Conservation (phyloP, 768 basidiomycete genomes). For the Hemileccinum impolitum region DNA sequence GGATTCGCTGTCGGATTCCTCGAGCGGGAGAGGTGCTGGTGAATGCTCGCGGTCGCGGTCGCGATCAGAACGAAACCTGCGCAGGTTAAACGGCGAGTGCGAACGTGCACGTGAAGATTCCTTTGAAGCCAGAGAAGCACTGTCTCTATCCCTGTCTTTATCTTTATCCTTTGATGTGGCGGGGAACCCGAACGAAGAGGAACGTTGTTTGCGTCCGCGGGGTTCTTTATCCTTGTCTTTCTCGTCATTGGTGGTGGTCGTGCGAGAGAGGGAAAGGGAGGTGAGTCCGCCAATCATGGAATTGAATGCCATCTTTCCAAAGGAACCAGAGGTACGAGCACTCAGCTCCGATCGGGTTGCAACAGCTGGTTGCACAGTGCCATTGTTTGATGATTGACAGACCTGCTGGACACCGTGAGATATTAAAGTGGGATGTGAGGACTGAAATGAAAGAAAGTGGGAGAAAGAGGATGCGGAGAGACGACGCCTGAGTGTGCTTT, state of each 20-base stretch:
- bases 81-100: constrained; percentile 75
- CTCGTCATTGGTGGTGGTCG: constrained; percentile 38
- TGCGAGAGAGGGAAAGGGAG: constrained; percentile 59
- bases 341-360: constrained; percentile 35
- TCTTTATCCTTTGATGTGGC: constrained; percentile 31
- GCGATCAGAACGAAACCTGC: constrained; percentile 60
- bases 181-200: constrained; percentile 46
- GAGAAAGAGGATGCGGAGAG: constrained; percentile 25
- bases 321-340: constrained; percentile 43
- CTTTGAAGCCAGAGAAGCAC: constrained; percentile 42
- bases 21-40: constrained; percentile 54
- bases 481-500: constrained; percentile 19
- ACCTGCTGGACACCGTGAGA: constrained; percentile 22
- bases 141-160: constrained; percentile 32
- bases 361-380: constrained; percentile 4
- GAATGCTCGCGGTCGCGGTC: constrained; percentile 54
- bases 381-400: constrained; percentile 8
- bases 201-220: constrained; percentile 51
- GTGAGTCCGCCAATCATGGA: constrained; percentile 71
- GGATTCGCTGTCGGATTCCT: constrained; percentile 51
- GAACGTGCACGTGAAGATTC: constrained; percentile 64
- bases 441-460: constrained; percentile 24
- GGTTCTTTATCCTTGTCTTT: constrained; percentile 43
- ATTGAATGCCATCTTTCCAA: constrained; percentile 61
- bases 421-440: constrained; percentile 10